A percentile compares a stretch with the other conserved stretches of the same genome.
These are phyloP conservation scores for Medicago truncatula DNA, from an alignment of 306 rosid genomes.

Conservation along the genomic window MtrunA17r5.0-ANR NC_053044.1:52753501-52754000, in stretches of 20 bases:
- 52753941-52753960: no score
- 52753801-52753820: no score
- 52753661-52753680: not conserved
- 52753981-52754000: no score
- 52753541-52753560: not conserved
- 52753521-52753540: not conserved
- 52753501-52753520: no score
- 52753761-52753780: not conserved
- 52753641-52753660: not conserved
- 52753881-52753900: no score
- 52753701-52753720: not conserved
- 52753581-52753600: not conserved
- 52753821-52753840: no score
- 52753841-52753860: no score
- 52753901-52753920: no score
- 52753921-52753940: no score
- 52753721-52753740: not conserved
- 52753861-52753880: no score
- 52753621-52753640: not conserved
- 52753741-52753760: not conserved
- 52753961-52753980: not conserved
- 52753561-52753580: no score
- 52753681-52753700: not conserved
- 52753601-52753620: not conserved
- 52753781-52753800: no score